Evolutionary conservation across 768 basidiomycete genomes (phyloP), one percentile per base, ranked within the genome.

Genomic region (Tricholoma terreum): DNA sequence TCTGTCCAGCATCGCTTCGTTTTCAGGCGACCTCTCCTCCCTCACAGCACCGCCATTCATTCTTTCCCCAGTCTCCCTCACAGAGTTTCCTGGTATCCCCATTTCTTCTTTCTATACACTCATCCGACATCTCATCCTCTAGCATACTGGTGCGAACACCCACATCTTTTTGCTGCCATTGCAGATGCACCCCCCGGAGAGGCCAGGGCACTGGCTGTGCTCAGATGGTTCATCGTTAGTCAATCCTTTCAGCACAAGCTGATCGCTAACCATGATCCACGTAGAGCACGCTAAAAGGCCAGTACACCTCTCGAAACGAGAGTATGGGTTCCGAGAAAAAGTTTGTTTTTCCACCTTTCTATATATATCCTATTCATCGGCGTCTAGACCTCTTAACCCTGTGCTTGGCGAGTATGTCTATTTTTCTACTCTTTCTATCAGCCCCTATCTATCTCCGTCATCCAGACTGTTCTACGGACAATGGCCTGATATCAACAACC

Each of bases 141-240:
- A 92, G 94, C 94, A 0, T 97, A 98, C 73, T 98, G 96, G 96
- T 92, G 94, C 67, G 96, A 98, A 70, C 90, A 91, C 51, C 94
- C 94, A 24, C 87, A 87, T 54, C 77, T 94, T 54, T 98, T 99
- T 67, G 85, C 94, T 3, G 84, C 84, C 19, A 98, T 98, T 68
- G 84, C 87, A 17, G 85, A 87, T 62, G 92, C 86, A 4, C 79
- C 77, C 67, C 84, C 82, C 11, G 82, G 85, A 30, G 87, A 94
- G 70, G 84, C 86, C 2, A 80, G 94, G 50, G 80, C 86, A 2
- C 76, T 91, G 52, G 83, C 86, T 6, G 92, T 98, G n/a, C 79
- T 98, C 45, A 84, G 82, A 65, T 99, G 96, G 96, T 99, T 98
- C 75, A 90, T 99, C 66, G 88, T 91, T 63, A 64, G 87, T 76